These are phyloP conservation scores for Penicillium paneum DNA, from an alignment of 2,329 filamentous ascomycete genomes.

Conservation along the genomic window DNA sequence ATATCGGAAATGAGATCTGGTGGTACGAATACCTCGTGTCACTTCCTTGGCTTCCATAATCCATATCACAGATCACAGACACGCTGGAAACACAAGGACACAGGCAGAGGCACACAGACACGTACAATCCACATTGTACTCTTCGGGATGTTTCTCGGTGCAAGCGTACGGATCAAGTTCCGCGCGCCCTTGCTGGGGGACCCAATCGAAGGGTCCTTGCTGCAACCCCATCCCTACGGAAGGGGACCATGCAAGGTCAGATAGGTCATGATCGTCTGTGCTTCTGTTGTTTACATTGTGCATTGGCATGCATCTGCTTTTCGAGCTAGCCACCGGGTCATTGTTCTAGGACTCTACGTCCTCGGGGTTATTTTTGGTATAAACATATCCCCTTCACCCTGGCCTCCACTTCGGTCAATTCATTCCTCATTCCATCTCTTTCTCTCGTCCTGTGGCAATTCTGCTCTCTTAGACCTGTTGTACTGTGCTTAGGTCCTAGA, in stretches of 20 bases:
- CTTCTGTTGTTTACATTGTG: conserved; percentile 38
- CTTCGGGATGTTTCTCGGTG: not conserved
- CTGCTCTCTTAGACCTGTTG: conserved; percentile 10
- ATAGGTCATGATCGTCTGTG: conserved; percentile 37
- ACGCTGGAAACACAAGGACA: not conserved
- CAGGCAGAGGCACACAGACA: not conserved
- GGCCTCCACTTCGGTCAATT: conserved; percentile 6
- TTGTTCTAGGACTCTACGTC: conserved; percentile 5
- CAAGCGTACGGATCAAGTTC: conserved; percentile 20
- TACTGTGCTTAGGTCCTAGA: conserved; percentile 8
- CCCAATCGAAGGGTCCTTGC: conserved; percentile 29
- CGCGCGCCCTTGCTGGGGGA: conserved; percentile 30
- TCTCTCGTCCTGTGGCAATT: conserved; percentile 5
- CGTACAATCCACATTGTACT: not conserved
- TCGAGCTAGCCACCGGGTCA: conserved; percentile 30
- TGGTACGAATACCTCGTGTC: not conserved
- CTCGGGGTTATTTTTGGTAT: conserved; percentile 32
- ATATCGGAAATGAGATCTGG: not conserved
- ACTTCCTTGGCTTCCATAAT: not conserved
- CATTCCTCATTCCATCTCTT: conserved; percentile 17
- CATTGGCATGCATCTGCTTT: conserved; percentile 37
- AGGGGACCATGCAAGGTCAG: conserved; percentile 40
- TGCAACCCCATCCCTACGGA: conserved; percentile 33
- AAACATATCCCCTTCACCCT: conserved; percentile 36
- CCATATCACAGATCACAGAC: not conserved